Percentiles rank a stretch among this genome's conserved stretches.
These are phyloP conservation scores for Beauveria sp. DNA, from an alignment of 2,329 filamentous ascomycete species.

Conservation along the genomic window DNA sequence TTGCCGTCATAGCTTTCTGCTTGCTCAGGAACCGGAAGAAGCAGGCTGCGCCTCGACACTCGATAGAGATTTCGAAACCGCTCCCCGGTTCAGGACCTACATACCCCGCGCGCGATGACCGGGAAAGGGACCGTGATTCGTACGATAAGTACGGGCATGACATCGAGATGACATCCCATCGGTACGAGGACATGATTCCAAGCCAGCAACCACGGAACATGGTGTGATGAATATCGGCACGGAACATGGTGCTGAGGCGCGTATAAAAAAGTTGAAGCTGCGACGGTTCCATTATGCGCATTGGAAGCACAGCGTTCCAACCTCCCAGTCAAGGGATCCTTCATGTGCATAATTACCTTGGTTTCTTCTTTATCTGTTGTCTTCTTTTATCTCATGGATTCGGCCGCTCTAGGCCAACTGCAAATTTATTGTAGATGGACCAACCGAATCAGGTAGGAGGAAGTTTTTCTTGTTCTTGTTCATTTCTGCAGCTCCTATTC, in stretches of 20 bases:
- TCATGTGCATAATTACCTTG: not conserved
- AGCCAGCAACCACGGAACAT: constrained; percentile 40
- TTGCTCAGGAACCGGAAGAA: constrained; percentile 25
- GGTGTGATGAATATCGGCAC: constrained; percentile 21
- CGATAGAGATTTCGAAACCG: constrained; percentile 43
- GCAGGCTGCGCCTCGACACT: constrained; percentile 15
- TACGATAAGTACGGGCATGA: constrained; percentile 31
- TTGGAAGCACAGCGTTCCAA: not conserved
- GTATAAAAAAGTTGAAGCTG: not conserved
- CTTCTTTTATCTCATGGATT: not conserved
- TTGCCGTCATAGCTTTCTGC: constrained; percentile 31
- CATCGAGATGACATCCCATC: constrained; percentile 43
- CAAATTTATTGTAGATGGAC: not conserved
- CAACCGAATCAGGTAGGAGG: constrained; percentile 15
- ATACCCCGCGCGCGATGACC: constrained; percentile 28
- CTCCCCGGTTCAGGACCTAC: constrained; percentile 37
- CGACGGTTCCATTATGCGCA: not conserved
- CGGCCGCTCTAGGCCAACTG: not conserved
- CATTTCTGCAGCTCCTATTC: constrained; percentile 14
- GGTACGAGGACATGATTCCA: constrained; percentile 52
- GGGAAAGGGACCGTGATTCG: constrained; percentile 16
- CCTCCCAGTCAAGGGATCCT: not conserved
- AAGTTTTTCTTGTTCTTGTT: not conserved
- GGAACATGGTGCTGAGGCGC: not conserved
- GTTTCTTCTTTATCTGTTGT: not conserved